Evolutionary conservation across 352 stramenopile genomes (phyloP), one percentile per base, ranked within the genome.

Genomic region (Phytophthora aleatoria): DNA sequence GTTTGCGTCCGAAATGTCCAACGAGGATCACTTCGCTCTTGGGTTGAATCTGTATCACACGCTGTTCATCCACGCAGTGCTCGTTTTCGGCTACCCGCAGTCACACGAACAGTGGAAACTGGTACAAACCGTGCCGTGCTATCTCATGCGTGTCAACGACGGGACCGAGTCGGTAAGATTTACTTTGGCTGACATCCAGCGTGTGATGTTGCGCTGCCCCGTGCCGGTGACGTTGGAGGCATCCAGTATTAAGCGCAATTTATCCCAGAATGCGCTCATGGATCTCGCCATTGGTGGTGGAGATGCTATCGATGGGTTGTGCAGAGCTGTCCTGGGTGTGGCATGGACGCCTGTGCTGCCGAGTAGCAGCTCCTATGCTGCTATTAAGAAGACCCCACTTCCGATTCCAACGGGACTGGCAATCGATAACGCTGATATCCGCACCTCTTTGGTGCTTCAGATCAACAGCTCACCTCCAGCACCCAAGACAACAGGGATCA

Each of bases 41-140:
- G 92, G 91, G 33, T 56, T 98, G 27, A 97, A 98, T 59, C 26
- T 97, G 5, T 98, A 97, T 62, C 91, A 98, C 61, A 69, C 83
- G 15, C 79, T 98, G 35, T 87, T 92, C 24, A 84, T 97, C 35
- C 91, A 98, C 80, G 74, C 85, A 0, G 52, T 73, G 48, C 45
- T 81, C 12, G 26, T 76, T 5, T 83, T 76, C 39, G 60, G 68
- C 31, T 71, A 84, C 49, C 60, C 59, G 54, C 88, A 73, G 69
- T 89, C 64, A 43, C 81, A 84, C 58, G 78, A 78, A 39, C 79
- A 81, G 82, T 97, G 81, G 86, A 97, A 85, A 60, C 80, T 79
- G 58, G 62, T 79, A 58, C 92, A 89, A 57, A 79, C 50, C 1
- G 56, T 86, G 5, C 74, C 79, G 2, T 87, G 64, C 38, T 90